Conservation (phyloP, 371 early-diverging fungal genomes). For the Syncephalis fuscata region DNA sequence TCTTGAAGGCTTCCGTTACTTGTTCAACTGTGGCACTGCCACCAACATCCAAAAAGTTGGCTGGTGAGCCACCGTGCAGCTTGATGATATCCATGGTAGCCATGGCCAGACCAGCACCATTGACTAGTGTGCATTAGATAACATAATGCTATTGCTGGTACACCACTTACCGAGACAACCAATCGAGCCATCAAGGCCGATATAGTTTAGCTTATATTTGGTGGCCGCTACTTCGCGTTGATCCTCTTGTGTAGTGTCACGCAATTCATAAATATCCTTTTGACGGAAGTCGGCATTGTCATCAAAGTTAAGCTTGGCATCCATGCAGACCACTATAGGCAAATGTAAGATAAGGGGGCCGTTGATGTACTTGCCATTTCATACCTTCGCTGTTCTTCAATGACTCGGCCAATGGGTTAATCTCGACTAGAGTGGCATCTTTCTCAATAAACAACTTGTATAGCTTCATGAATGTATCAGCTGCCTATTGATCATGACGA, state of each 20-base stretch:
- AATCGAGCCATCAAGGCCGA: conserved; percentile 87
- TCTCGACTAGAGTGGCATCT: conserved; percentile 95
- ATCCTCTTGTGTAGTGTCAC: conserved; percentile 93
- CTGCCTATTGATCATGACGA: conserved; percentile 34
- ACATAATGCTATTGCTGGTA: neutral
- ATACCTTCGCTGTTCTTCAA: conserved; percentile 59
- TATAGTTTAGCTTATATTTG: conserved; percentile 95
- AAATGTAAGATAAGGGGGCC: neutral
- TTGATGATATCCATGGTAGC: conserved; percentile 99
- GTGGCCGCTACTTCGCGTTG: conserved; percentile 93
- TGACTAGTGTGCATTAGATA: conserved; percentile 30
- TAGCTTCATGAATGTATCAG: conserved; percentile 77
- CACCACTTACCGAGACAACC: conserved; percentile 34
- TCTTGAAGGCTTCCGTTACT: conserved; percentile 97
- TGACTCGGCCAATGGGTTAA: conserved; percentile 94
- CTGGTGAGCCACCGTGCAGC: conserved; percentile 97
- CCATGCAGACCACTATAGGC: conserved; percentile 58
- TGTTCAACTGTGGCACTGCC: conserved; percentile 91
- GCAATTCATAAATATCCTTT: conserved; percentile 68
- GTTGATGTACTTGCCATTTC: neutral
- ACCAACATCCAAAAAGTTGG: conserved; percentile 98
- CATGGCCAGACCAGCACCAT: conserved; percentile 98
- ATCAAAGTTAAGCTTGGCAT: conserved; percentile 93
- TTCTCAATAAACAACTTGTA: conserved; percentile 92
- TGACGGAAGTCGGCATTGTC: conserved; percentile 98